phyloP scores from a whole-genome alignment of 495 filamentous ascomycete genomes.

The Tuber umbilicatum region DNA sequence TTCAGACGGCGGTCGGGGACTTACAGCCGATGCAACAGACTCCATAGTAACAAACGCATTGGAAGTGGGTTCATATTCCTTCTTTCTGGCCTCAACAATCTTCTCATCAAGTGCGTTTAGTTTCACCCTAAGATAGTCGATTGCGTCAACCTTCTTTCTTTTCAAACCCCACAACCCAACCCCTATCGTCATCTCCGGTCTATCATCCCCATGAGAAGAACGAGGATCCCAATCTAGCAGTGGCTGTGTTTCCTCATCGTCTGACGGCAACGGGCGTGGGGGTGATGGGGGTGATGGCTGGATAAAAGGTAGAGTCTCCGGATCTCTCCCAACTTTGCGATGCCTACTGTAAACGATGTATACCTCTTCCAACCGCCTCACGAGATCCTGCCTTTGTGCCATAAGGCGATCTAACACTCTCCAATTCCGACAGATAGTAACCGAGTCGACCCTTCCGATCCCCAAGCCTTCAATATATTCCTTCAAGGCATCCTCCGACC shows the following conservation, averaged over 20 bases:
- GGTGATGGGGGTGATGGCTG: conserved; percentile 48
- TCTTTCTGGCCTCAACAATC: conserved; percentile 62
- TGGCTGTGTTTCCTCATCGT: conserved; percentile 47
- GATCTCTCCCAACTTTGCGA: conserved; percentile 47
- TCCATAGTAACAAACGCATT: conserved; percentile 96
- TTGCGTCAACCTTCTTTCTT: conserved; percentile 71
- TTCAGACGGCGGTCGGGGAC: not conserved
- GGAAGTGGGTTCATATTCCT: conserved; percentile 69
- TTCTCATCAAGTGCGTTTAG: conserved; percentile 74
- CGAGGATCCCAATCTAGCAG: conserved; percentile 34
- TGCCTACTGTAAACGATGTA: conserved; percentile 60
- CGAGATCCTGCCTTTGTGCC: conserved; percentile 55
- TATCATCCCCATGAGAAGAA: conserved; percentile 38
- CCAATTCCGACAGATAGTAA: conserved; percentile 86
- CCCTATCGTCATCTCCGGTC: conserved; percentile 69
- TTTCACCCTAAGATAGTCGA: conserved; percentile 86
- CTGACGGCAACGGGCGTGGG: conserved; percentile 39
- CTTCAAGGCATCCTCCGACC: conserved; percentile 75
- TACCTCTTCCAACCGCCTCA: conserved; percentile 74
- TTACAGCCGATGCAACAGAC: conserved; percentile 63
- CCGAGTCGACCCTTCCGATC: conserved; percentile 87
- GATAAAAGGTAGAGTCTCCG: conserved; percentile 49
- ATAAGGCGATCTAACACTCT: conserved; percentile 70
- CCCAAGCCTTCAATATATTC: conserved; percentile 78
- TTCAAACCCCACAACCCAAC: conserved; percentile 70